Evolutionary conservation across 257 asterid species (phyloP), one percentile per base, ranked within the genome.

Genomic region (Przewalskia tangutica): DNA sequence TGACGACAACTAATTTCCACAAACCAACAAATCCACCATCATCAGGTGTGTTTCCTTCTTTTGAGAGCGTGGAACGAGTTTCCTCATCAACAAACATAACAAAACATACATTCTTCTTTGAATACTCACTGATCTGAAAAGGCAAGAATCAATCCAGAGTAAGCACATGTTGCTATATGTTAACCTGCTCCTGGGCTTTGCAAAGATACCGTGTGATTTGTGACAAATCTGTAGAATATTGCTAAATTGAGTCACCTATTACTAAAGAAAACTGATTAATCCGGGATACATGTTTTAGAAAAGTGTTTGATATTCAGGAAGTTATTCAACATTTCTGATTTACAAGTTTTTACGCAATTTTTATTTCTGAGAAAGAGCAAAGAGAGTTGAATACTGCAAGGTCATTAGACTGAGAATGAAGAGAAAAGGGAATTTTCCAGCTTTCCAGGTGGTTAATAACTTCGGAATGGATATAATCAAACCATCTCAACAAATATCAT

Each of bases 41-140:
- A 82, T 93, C 95, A 9, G 94, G 97, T 75, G 81, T 80, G 27
- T 89, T 88, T 80, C 98, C 98, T 87, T 95, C 98, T 1, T 83
- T 58, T 6, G 94, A 84, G 78, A 95, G 94, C 82, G 88, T 92
- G 81, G 92, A 86, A 65, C 92, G 86, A 70, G 93, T 95, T 89
- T 91, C 90, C 83, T 84, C 94, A 81, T 93, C 98, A 76, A 95
- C 92, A 88, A 95, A 95, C 98, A 93, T 91, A 65, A 90, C 97
- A 81, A 95, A 95, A 82, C 98, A 95, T 42, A 90, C 93, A 81
- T 89, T 90, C 89, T 88, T 91, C 93, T 93, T 92, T 63, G 98
- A 89, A 87, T 90, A 93, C 58, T 91, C 98, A 82, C 98, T 95
- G 81, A 93, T 92, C 98, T 95, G 89, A 63, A 87, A 81, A 38